Evolutionary conservation across 768 basidiomycete genomes (phyloP), one percentile per base, ranked within the genome.

Genomic region (Boletus sp.): DNA sequence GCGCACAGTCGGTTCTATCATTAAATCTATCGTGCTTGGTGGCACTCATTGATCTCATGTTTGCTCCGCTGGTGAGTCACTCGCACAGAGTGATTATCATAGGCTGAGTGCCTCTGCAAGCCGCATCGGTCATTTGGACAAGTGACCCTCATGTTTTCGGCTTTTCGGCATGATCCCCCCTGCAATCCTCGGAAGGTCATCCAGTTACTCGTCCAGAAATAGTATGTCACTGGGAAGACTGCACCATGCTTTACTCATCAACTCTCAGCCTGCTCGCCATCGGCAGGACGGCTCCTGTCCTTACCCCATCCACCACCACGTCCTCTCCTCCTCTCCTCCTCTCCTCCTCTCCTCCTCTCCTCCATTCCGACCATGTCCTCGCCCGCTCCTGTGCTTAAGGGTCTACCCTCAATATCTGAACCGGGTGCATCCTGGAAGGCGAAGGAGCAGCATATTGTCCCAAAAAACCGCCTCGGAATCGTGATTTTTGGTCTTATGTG

Each of bases 401-500:
- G 42, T 7, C 33, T 50, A 5, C 5, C 39, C 1, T 13, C 43
- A 34, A 63, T 65, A 35, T 34, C 39, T 13, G 44, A 58, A 32
- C 70, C 72, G 9, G 70, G 72, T 1, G 65, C 66, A 6, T 67
- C 71, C 14, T 79, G 77, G 77, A 73, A 73, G 49, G 57, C 51
- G 11, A 51, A 60, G 13, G 78, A 79, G 44, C 63, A 74, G 42
- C 77, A 79, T 52, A 63, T 77, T 25, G 61, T 79, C 0, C 78
- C 77, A 1, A 69, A 74, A 50, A 79, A 79, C 58, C 67, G 70
- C 17, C 64, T 79, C 5, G 63, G 67, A 13, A 65, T 79, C 39
- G 77, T 79, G 0, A 77, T 79, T 35, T 61, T 71, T 34, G 77
- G 77, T 27, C 63, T 79, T 35, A 79, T 79, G 77, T 69, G 67